Conservation (phyloP, 345 rosid species). For the Corchorus olitorius region DNA sequence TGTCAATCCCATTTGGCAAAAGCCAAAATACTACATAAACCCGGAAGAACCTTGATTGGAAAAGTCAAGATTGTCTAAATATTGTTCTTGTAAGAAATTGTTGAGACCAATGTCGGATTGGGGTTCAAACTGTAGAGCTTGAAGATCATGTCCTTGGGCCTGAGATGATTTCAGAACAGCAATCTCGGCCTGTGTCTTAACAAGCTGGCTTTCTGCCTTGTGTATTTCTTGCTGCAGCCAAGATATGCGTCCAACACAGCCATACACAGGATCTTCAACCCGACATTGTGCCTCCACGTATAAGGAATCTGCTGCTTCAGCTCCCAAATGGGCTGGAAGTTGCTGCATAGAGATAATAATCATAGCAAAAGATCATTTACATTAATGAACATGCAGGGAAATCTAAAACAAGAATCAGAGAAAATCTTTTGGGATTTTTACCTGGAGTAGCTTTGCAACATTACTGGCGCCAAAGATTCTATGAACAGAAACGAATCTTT, state of each 20-base stretch:
- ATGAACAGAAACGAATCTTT: constrained; percentile 58
- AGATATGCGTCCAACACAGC: constrained; percentile 52
- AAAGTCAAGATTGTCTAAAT: neutral
- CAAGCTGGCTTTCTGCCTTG: constrained; percentile 39
- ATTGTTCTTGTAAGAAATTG: neutral
- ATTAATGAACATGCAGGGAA: neutral
- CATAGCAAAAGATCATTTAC: neutral
- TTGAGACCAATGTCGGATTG: neutral
- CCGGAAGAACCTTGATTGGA: neutral
- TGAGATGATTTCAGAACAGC: constrained; percentile 18
- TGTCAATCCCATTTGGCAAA: no score
- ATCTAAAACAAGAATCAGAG: no score
- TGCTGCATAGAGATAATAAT: constrained; percentile 29
- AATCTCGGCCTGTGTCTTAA: constrained; percentile 49
- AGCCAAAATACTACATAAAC: neutral
- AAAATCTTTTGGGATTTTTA: constrained; percentile 9
- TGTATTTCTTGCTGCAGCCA: constrained; percentile 48
- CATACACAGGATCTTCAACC: constrained; percentile 58
- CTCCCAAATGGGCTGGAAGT: constrained; percentile 44
- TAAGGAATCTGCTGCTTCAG: constrained; percentile 49
- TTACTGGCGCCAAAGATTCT: constrained; percentile 76
- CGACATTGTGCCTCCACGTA: constrained; percentile 59
- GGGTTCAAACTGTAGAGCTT: neutral
- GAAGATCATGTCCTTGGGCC: neutral
- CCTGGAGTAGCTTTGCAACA: constrained; percentile 69